Conservation (phyloP, 805 yeast species). For the Candida pseudofarinosa region DNA sequence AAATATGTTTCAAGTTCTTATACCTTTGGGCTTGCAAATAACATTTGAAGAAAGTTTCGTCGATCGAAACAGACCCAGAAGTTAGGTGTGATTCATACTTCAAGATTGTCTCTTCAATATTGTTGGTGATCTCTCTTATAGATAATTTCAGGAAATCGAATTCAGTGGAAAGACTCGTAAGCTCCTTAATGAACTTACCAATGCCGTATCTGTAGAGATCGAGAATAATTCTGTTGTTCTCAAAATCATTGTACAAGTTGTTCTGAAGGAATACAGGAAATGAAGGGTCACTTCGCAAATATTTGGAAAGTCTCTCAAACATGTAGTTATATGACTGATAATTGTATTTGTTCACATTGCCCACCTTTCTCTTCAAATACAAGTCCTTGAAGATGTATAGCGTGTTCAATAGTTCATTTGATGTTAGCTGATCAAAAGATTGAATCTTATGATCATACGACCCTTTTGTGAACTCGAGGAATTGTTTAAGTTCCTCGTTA, state of each 20-base stretch:
- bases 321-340: constrained; percentile 15
- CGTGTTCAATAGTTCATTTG: constrained; percentile 22
- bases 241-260: constrained; percentile 13
- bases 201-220: constrained; percentile 14
- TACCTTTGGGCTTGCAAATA: constrained; percentile 23
- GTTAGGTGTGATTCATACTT: constrained; percentile 14
- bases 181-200: constrained; percentile 17
- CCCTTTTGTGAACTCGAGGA: constrained; percentile 16
- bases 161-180: constrained; percentile 17
- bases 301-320: constrained; percentile 16
- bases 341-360: constrained; percentile 13
- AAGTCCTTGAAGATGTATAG: constrained; percentile 22
- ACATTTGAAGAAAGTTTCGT: constrained; percentile 14
- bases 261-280: constrained; percentile 17
- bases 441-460: constrained; percentile 19
- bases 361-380: constrained; percentile 14
- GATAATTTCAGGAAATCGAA: constrained; percentile 15
- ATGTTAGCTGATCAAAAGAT: constrained; percentile 19
- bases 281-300: constrained; percentile 10
- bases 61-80: constrained; percentile 7
- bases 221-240: constrained; percentile 7
- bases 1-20: constrained; percentile 15
- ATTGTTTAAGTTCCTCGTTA: constrained; percentile 14
- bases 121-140: constrained; percentile 13
- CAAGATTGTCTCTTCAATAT: constrained; percentile 14